Base-by-base conservation (phyloP, 768 basidiomycete genomes). In the Mycena polygramma region DNA sequence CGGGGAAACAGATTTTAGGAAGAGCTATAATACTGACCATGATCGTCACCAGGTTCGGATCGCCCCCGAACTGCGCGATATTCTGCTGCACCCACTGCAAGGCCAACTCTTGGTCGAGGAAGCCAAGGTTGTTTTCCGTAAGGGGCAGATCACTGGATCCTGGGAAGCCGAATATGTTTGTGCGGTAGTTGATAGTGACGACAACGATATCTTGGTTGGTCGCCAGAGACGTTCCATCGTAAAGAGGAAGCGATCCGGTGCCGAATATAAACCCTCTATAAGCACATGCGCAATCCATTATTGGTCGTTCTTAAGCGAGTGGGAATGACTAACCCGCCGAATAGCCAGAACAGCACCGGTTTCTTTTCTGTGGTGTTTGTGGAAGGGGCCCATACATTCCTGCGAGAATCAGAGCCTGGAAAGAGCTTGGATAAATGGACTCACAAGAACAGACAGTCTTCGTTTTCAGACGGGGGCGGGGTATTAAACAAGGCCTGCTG, bases 61-160 rank as follows among this genome's bases (percentile, higher is more conserved):
- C 84, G 20, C 87, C 87, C 2, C 87, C 86, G 68, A 87, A 88
- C 1, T 79, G 75, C 35, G 72, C 77, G 58, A 87, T 85, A 69
- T 88, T 83, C 59, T 80, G 75, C 65, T 86, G 83, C 1, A 87
- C 81, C 86, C 78, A 81, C 11, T 52, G 41, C 13, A 80, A 61
- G 9, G 77, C 80, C n/a, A 74, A 57, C 30, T 76, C 63, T 58
- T 69, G 68, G 43, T 69, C 68, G 22, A 69, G 54, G 46, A 69
- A 51, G 9, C 68, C 68, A 20, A 69, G 68, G 9, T 69, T 69
- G 19, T 69, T 69, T 35, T 63, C 43, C 26, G 60, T 7, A n/a
- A 69, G 41, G 0, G 68, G 68, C 9, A 69, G 36, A 35, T 69
- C 68, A 19, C 15, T 14, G 4, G 60, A 57, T 0, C 17, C 24